These are phyloP conservation scores for Entomortierella parvispora DNA, from an alignment of 192 early-diverging fungal genomes.

Conservation along the genomic window DNA sequence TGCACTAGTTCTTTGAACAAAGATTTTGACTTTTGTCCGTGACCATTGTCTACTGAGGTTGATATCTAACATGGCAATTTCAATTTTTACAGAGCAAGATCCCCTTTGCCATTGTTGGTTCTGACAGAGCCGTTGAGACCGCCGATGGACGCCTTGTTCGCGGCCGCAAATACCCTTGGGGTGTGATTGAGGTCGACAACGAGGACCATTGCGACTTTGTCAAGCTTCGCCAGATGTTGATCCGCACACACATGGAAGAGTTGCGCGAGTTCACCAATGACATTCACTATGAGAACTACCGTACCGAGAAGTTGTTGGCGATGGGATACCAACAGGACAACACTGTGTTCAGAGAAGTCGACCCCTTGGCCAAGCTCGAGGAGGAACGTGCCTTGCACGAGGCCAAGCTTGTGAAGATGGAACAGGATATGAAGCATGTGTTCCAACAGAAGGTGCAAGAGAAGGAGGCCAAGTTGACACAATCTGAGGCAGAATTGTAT, in stretches of 20 bases:
- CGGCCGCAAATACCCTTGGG: slow-evolving; percentile 94
- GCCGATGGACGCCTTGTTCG: slow-evolving; percentile 86
- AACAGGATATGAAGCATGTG: slow-evolving; percentile 97
- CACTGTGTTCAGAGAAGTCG: slow-evolving; percentile 84
- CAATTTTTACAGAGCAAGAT: slow-evolving; percentile 77
- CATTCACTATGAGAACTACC: slow-evolving; percentile 95
- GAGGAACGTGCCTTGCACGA: slow-evolving; percentile 94
- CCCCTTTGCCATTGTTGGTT: slow-evolving; percentile 96
- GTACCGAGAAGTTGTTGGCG: slow-evolving; percentile 92
- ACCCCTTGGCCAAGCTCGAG: slow-evolving; percentile 83
- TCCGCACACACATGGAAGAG: slow-evolving; percentile 97
- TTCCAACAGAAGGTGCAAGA: slow-evolving; percentile 99
- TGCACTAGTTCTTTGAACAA: background rate
- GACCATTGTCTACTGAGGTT: background rate
- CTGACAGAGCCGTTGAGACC: slow-evolving; percentile 85
- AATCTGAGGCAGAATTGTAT: slow-evolving; percentile 96
- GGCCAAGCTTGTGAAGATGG: slow-evolving; percentile 97
- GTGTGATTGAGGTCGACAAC: slow-evolving; percentile 97
- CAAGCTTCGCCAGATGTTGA: slow-evolving; percentile 92
- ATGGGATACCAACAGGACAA: slow-evolving; percentile 87
- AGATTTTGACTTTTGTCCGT: background rate
- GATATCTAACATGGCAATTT: background rate
- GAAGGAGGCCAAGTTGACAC: slow-evolving; percentile 98
- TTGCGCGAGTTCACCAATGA: slow-evolving; percentile 93
- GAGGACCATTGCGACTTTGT: slow-evolving; percentile 98